Base-by-base conservation (phyloP, 2,329 filamentous ascomycete species). In the Cladophialophora exuberans region DNA sequence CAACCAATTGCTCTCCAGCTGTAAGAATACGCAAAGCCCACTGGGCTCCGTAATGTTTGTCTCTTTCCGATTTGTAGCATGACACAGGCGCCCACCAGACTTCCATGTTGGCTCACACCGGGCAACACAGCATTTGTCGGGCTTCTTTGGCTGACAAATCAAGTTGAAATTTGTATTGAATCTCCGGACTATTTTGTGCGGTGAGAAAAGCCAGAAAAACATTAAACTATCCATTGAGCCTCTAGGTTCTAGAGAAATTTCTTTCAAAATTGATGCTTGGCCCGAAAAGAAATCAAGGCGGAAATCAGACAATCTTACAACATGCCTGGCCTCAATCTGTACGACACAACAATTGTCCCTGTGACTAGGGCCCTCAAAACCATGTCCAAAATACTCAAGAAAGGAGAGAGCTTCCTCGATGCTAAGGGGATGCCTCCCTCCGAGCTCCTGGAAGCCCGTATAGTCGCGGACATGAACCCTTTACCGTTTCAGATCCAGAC, bases 391-490 rank as follows among this genome's bases (percentile, higher is more conserved):
- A 65, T 79, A 57, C 73, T 83, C 55, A 64, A 70, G 30, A 77
- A 78, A 61, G 79, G 66, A 52, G 70, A 76, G 56, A 57, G 66
- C 3, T 71, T 75, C 57, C 70, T 70, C 52, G 65, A 72, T 22
- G 65, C 72, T 30, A 72, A 73, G 18, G 61, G 62, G 55, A 69
- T 72, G 36, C 60, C 70, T 10, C 63, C 71, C 4, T 57, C 67
- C 3, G 68, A 72, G 22, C 65, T 78, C 42, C 52, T 77, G 41
- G 66, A 72, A 6, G 69, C 71, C n/a, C 70, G 70, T 2, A 69
- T 83, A 17, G 65, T 72, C 53, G 71, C 71, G 0, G 77, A 81
- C 67, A 83, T 83, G 81, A 57, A 66, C n/a, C 64, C 72, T 3
- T 66, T 83, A 42, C 55, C 70, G 54, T 80, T 70, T 68, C 81